Conservation (phyloP, 768 basidiomycete genomes). For the Suillus sp. region DNA sequence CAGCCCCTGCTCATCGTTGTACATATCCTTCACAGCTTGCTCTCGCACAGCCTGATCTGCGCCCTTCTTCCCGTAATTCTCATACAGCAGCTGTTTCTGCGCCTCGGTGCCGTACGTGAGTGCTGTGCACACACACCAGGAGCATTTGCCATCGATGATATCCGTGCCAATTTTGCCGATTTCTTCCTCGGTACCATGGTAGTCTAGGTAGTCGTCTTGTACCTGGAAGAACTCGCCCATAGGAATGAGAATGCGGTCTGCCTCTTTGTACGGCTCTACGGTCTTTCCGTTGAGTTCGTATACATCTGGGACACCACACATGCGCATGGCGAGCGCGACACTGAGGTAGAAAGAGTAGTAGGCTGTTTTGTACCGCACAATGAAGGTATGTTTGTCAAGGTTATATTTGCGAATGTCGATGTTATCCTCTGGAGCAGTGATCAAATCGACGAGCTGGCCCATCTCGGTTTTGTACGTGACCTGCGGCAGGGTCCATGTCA, state of each 20-base stretch:
- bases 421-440: constrained; percentile 89
- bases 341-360: constrained; percentile 99
- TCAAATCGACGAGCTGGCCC: constrained; percentile 93
- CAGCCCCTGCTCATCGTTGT: constrained; percentile 62
- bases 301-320: constrained; percentile 61
- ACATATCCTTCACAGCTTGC: constrained; percentile 69
- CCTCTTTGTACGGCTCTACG: constrained; percentile 67
- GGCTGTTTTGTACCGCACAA: constrained; percentile 97
- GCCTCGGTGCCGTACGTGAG: constrained; percentile 55
- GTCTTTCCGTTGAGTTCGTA: constrained; percentile 43
- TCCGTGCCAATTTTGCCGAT: constrained; percentile 98
- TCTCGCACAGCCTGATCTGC: constrained; percentile 42
- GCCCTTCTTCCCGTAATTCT: constrained; percentile 64
- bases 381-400: constrained; percentile 80
- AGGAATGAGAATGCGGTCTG: constrained; percentile 81
- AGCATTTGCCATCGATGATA: constrained; percentile 98
- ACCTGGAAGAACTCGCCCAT: constrained; percentile 99
- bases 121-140: constrained; percentile 93
- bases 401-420: constrained; percentile 91
- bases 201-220: constrained; percentile 97
- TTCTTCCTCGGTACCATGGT: constrained; percentile 83
- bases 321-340: constrained; percentile 90
- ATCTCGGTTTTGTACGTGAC: constrained; percentile 91
- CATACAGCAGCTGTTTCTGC: constrained; percentile 64
- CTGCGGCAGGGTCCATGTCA: constrained; percentile 19